Conservation (phyloP, 192 early-diverging fungal genomes). For the Funneliformis mosseae region DNA sequence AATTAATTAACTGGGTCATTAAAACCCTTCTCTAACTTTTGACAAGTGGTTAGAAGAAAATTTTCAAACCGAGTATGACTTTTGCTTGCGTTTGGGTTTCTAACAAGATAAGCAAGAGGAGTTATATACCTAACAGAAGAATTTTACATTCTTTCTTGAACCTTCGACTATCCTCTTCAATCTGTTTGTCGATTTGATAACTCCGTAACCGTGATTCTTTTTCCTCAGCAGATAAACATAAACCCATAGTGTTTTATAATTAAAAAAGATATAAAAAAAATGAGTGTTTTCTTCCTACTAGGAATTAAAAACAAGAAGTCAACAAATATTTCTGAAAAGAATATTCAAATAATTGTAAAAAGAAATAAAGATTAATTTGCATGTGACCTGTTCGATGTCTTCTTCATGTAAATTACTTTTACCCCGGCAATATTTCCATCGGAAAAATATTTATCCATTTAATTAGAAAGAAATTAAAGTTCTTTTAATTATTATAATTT, state of each 20-base stretch:
- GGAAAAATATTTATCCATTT: no score
- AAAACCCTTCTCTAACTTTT: neutral
- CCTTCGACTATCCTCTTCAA: constrained; percentile 62
- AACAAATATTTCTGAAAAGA: no score
- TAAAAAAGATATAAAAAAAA: neutral
- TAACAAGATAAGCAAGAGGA: neutral
- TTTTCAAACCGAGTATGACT: neutral
- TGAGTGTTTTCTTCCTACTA: neutral
- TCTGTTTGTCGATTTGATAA: constrained; percentile 58
- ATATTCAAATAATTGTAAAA: no score
- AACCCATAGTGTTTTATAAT: constrained; percentile 52
- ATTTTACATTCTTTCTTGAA: constrained; percentile 76
- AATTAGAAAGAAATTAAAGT: no score
- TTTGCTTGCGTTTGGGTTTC: neutral
- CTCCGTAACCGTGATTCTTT: constrained; percentile 52
- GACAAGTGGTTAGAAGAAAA: neutral
- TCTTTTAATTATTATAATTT: no score
- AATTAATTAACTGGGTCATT: neutral
- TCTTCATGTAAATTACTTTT: no score
- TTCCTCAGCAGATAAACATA: constrained; percentile 70
- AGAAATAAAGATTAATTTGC: no score
- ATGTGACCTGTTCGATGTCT: no score
- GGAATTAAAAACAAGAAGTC: neutral
- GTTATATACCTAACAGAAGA: constrained; percentile 61
- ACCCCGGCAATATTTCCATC: no score